Evolutionary conservation across 192 early-diverging fungal species (phyloP), one percentile per base, ranked within the genome.

Genomic region (Rhizoclosmatium sp.): DNA sequence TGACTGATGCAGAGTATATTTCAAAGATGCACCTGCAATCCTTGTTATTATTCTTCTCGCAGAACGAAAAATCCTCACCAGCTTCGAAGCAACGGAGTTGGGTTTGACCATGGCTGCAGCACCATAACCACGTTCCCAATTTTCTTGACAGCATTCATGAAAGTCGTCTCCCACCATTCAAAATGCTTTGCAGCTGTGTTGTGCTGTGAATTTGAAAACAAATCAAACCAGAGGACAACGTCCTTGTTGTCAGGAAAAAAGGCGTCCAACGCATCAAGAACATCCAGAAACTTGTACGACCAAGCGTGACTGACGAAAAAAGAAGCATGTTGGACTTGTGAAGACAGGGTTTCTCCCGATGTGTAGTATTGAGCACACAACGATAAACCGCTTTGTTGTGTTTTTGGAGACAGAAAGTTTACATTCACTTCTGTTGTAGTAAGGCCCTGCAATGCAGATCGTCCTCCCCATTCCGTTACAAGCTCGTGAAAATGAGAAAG

Each of bases 111-210:
- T 21, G 82, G 82, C 10, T 56, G 42, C 45, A 82, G 10, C 23
- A 83, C 75, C 80, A 83, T 76, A 4, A 83, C 61, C n/a, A 83
- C 80, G 59, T 72, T 76, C n/a, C 68, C n/a, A 9, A 83, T 76
- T 16, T 59, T 40, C 54, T 67, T 48, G 40, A 82, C 76, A 59
- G 80, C 80, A 0, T 79, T 49, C 67, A 58, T 82, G 48, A 82
- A 82, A 0, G 65, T 73, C 3, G 54, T 71, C 46, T 65, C 21
- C 80, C 78, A 81, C 81, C 81, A 82, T 45, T 67, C 59, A 75
- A 64, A 64, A 46, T 21, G 60, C 2, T 31, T 31, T 10, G 21
- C 39, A 14, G 12, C 59, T 31, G 80, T 82, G n/a, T 59, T 65
- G 46, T 82, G 81, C 42, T 82, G 81, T 4, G 81, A 81, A 40